Base-by-base conservation (phyloP, 2,329 filamentous ascomycete genomes). In the Pyrenochaeta sp. region DNA sequence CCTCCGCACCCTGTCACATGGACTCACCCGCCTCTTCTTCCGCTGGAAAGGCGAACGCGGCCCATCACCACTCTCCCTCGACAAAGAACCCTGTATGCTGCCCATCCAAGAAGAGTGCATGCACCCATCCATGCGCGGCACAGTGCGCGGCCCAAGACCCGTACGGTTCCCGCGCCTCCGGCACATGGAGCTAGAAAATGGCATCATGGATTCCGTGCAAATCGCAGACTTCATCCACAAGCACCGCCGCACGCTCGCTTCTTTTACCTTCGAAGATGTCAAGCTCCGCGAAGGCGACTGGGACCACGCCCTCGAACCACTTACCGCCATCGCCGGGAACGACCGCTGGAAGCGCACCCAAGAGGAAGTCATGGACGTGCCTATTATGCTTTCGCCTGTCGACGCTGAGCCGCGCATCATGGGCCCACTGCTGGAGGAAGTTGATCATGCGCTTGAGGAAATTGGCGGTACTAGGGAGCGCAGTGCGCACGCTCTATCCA, bases 221-320 rank as follows among this genome's bases (percentile, higher is more conserved):
- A 81, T 95, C 45, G 80, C 83, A 29, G 77, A 79, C 10, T 83
- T 96, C 50, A 85, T 94, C 45, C 72, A 77, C 35, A 74, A 77
- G 9, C 89, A 96, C 71, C 80, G 83, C 20, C 75, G 77, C 41
- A 86, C 84, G 1, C 82, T 95, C 31, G 79, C 81, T 52, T 87
- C 93, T 63, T 90, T 93, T 63, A 86, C 90, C 66, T 90, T 95
- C 68, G 85, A 91, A 64, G 85, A 89, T 51, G 85, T 92, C 13
- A 77, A 81, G 20, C 79, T 96, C 29, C 79, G 84, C 36, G 80
- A 82, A 48, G 90, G 88, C 19, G 86, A 78, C 44, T 96, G 90
- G 90, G 87, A 94, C 45, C 86, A 91, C 20, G 90, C 89, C 0
- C 80, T 96, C n/a, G 82, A 84, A 26, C 87, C 88, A 2, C 74